Base-by-base conservation (phyloP, 345 rosid species). In the Citrus trifoliata region DNA sequence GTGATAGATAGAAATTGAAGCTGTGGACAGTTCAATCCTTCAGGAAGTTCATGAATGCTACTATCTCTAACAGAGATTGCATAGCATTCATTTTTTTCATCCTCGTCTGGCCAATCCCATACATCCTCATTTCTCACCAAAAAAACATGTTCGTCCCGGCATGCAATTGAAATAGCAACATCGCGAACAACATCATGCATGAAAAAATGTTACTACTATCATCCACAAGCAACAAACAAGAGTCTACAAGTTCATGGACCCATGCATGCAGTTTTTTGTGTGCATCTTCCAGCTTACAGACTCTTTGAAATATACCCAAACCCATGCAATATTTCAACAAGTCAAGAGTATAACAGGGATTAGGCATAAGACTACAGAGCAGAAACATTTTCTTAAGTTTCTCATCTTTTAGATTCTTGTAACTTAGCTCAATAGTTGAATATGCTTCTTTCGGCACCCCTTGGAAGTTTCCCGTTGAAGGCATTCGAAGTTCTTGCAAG, bases 91-190 rank as follows among this genome's bases (percentile, higher is more conserved):
- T 33, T 48, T 6, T 3, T 2, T 25, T 56, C 24, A 63, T 78
- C 74, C 64, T 6, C 59, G 7, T 28, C 28, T 22, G 46, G 80
- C 78, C 67, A 79, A 30, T 59, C 74, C 25, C 3, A 70, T 30
- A 19, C 53, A 70, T 35, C 48, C 66, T 27, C 76, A 28, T 25
- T 21, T 38, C 21, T 55, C 12, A 63, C 42, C 5, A 4, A 22
- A 10, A 51, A 80, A 0, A 32, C 14, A 37, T 53, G 59, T 4
- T 56, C n/a, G 27, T 58, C 75, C n/a, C n/a, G 37, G 22, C 51
- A 55, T 24, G 80, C 82, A 71, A 82, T 79, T 35, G 67, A 58
- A 33, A 32, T 40, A 33, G 83, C 76, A 25, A 70, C 56, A 62
- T 70, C 67, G 2, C 71, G 48, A 53, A 80, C 76, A 19, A 70